These are phyloP conservation scores for Claviceps monticola DNA, from an alignment of 2,329 filamentous ascomycete species.

Conservation along the genomic window DNA sequence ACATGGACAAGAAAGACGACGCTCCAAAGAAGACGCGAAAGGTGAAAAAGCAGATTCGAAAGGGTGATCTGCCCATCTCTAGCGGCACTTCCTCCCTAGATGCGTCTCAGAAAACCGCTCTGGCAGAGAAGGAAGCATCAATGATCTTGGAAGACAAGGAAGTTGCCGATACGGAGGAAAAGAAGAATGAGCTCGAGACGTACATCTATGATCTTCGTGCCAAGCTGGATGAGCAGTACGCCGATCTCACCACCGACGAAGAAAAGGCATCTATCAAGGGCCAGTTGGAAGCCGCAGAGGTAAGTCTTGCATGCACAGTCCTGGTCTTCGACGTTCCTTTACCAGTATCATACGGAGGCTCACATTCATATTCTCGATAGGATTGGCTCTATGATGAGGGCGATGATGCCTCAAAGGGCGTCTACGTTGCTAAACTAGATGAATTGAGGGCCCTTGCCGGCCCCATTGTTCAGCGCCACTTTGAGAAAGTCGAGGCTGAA, in stretches of 20 bases:
- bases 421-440: conserved; percentile 90
- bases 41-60: conserved; percentile 98
- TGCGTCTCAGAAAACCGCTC: conserved; percentile 46
- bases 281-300: conserved; percentile 76
- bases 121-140: conserved; percentile 66
- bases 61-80: conserved; percentile 83
- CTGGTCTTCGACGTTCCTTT: too few relatives aligned
- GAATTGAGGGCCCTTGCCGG: conserved; percentile 86
- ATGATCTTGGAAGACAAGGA: conserved; percentile 99
- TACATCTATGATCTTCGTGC: conserved; percentile 95
- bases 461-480: conserved; percentile 85
- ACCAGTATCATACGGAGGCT: conserved; percentile 1
- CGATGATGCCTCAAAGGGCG: conserved; percentile 83
- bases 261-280: conserved; percentile 79
- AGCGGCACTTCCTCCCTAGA: conserved; percentile 74
- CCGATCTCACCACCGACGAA: conserved; percentile 77
- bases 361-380: conserved; percentile 30
- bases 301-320: conserved; percentile 33
- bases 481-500: conserved; percentile 85
- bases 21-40: conserved; percentile 81
- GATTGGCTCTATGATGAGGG: conserved; percentile 98
- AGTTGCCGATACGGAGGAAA: conserved; percentile 93
- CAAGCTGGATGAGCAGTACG: conserved; percentile 86
- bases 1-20: conserved; percentile 59
- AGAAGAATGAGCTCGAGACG: conserved; percentile 98